These are phyloP conservation scores for Umbelopsis sp. DNA, from an alignment of 192 early-diverging fungal genomes.

Conservation along the genomic window DNA sequence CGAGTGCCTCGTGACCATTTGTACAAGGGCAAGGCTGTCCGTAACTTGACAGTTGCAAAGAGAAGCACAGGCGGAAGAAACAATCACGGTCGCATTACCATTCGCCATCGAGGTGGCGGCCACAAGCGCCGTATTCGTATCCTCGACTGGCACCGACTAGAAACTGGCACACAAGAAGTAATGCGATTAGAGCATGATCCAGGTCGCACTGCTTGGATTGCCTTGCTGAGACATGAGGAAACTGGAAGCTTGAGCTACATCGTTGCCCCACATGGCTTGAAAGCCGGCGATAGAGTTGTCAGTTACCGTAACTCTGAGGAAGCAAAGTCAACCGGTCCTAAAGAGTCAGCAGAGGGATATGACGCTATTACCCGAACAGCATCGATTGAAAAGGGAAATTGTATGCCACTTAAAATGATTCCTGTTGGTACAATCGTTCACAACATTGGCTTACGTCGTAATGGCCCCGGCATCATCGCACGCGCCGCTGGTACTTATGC, in stretches of 20 bases:
- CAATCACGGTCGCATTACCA: conserved; percentile 87
- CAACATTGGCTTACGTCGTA: conserved; percentile 79
- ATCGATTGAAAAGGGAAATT: conserved; percentile 83
- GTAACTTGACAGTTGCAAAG: conserved; percentile 81
- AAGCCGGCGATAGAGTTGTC: conserved; percentile 61
- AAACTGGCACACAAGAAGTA: conserved; percentile 77
- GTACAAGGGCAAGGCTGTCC: conserved; percentile 83
- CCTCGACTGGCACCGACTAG: conserved; percentile 83
- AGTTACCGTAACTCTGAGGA: conserved; percentile 27
- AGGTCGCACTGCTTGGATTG: conserved; percentile 84
- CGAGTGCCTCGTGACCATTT: conserved; percentile 86
- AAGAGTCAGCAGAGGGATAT: neutral
- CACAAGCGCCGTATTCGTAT: conserved; percentile 85
- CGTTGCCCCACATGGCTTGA: conserved; percentile 75
- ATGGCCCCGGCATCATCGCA: conserved; percentile 75
- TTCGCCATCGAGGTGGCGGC: conserved; percentile 92
- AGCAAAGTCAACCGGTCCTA: neutral
- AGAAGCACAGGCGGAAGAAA: conserved; percentile 85
- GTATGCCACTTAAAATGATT: conserved; percentile 85
- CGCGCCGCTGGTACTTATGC: conserved; percentile 88
- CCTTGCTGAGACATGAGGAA: conserved; percentile 77
- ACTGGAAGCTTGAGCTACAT: conserved; percentile 86
- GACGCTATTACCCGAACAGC: conserved; percentile 43
- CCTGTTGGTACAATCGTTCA: conserved; percentile 92
- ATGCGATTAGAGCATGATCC: conserved; percentile 96